Conservation (phyloP, 345 rosid species). For the Adansonia digitata region DNA sequence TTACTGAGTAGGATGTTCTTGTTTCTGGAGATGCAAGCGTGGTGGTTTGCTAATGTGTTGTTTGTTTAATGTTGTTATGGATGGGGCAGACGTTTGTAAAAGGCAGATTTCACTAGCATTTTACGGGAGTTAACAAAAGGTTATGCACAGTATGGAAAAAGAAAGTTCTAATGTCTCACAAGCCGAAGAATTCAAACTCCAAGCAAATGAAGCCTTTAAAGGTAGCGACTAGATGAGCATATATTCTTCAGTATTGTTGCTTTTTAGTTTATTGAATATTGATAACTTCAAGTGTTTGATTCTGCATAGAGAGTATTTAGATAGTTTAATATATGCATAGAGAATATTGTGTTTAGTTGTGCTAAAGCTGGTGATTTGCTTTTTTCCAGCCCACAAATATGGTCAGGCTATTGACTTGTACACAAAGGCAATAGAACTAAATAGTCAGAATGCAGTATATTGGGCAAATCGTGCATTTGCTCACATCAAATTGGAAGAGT, state of each 20-base stretch:
- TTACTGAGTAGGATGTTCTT: not conserved
- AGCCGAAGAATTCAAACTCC: constrained; percentile 41
- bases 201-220: constrained; percentile 50
- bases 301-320: not conserved
- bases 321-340: not conserved
- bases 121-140: not conserved
- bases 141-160: constrained; percentile 20
- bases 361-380: not conserved
- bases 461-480: constrained; percentile 97
- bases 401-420: constrained; percentile 77
- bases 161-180: constrained; percentile 31
- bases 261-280: constrained; percentile 1
- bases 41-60: not conserved
- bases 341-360: not conserved
- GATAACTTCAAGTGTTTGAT: not conserved
- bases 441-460: constrained; percentile 70
- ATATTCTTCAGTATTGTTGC: not conserved
- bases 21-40: not conserved
- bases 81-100: not conserved
- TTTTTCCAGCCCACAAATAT: constrained; percentile 61
- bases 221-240: constrained; percentile 19
- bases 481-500: constrained; percentile 91
- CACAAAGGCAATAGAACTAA: constrained; percentile 71
- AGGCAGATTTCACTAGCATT: not conserved
- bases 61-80: not conserved